phyloP scores from a whole-genome alignment of 208 protist genomes.

The Crithidia sp. region DNA sequence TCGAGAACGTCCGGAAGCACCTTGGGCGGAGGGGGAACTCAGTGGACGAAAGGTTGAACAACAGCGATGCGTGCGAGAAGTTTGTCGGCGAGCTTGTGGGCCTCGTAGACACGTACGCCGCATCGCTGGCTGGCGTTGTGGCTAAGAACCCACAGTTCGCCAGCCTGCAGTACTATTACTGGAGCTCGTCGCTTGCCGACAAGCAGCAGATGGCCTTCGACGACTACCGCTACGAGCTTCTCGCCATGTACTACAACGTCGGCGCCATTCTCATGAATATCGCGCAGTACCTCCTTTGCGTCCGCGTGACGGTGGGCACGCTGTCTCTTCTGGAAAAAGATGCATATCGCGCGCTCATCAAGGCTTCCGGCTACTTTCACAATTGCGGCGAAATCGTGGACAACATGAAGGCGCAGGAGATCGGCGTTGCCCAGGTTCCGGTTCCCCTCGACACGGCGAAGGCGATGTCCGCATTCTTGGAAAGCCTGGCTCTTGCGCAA shows the following conservation, averaged over 20 bases:
- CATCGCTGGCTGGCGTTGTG: conserved; percentile 35
- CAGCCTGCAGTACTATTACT: conserved; percentile 54
- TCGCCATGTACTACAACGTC: conserved; percentile 72
- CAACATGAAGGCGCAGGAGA: conserved; percentile 43
- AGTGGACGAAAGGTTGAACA: conserved; percentile 26
- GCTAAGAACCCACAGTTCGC: conserved; percentile 41
- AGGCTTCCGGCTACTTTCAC: conserved; percentile 66
- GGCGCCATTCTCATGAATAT: conserved; percentile 57
- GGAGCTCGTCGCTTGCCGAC: conserved; percentile 49
- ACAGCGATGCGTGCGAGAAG: conserved; percentile 32
- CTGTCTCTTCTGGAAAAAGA: conserved; percentile 60
- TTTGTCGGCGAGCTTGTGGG: conserved; percentile 33
- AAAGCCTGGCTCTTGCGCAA: conserved; percentile 50
- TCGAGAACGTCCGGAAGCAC: conserved; percentile 41
- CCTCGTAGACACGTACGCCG: conserved; percentile 44
- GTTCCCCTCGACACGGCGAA: conserved; percentile 41
- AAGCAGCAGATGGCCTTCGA: conserved; percentile 54
- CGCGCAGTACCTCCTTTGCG: conserved; percentile 53
- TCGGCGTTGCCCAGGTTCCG: conserved; percentile 43
- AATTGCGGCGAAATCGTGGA: conserved; percentile 38
- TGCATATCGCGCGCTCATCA: conserved; percentile 63
- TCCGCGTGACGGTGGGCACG: conserved; percentile 33
- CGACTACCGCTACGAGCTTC: conserved; percentile 79
- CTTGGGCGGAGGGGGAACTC: conserved; percentile 14
- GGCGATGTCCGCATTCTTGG: conserved; percentile 39